Evolutionary conservation across 2,329 filamentous ascomycete species (phyloP).

Genomic region (Arthrobotrys megalospora): DNA sequence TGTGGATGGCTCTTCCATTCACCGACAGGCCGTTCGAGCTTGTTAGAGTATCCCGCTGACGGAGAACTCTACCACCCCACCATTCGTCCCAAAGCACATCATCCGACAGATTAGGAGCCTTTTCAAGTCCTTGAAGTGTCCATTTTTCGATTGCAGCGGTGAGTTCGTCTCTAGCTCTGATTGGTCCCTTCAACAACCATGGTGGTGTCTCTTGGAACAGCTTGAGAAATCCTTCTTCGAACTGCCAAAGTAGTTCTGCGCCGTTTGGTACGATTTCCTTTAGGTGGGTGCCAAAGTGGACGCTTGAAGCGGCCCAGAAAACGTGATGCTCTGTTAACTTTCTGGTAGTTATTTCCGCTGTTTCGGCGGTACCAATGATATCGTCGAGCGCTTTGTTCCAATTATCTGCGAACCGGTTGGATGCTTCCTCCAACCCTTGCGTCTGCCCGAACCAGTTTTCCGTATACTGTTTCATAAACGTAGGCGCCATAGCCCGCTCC

Average conservation of each 20-base stretch:
- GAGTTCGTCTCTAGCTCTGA: conserved; percentile 36
- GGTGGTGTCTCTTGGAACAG: conserved; percentile 48
- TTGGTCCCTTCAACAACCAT: conserved; percentile 36
- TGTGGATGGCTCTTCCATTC: conserved; percentile 24
- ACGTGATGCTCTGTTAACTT: conserved; percentile 40
- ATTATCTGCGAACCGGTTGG: conserved; percentile 12
- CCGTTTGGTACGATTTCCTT: conserved; percentile 20
- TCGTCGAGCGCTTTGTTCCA: conserved; percentile 26
- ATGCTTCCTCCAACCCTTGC: conserved; percentile 7
- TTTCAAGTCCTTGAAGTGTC: conserved; percentile 21
- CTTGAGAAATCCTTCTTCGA: conserved; percentile 49
- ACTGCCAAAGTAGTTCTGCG: conserved; percentile 32
- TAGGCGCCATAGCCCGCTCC: conserved; percentile 26
- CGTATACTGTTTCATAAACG: conserved; percentile 36
- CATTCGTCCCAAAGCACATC: conserved; percentile 47
- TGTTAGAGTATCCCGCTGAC: conserved; percentile 28
- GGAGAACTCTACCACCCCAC: conserved; percentile 39
- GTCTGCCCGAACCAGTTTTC: conserved; percentile 49
- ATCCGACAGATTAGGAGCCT: conserved; percentile 32
- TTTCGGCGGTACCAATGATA: background rate
- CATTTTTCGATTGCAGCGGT: conserved; percentile 32
- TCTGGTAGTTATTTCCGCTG: background rate
- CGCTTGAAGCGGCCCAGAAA: conserved; percentile 41
- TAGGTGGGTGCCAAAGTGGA: conserved; percentile 41
- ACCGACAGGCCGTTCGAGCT: conserved; percentile 10